Base-by-base conservation (phyloP, 163 green algal species). In the Scenedesmus sp. region DNA sequence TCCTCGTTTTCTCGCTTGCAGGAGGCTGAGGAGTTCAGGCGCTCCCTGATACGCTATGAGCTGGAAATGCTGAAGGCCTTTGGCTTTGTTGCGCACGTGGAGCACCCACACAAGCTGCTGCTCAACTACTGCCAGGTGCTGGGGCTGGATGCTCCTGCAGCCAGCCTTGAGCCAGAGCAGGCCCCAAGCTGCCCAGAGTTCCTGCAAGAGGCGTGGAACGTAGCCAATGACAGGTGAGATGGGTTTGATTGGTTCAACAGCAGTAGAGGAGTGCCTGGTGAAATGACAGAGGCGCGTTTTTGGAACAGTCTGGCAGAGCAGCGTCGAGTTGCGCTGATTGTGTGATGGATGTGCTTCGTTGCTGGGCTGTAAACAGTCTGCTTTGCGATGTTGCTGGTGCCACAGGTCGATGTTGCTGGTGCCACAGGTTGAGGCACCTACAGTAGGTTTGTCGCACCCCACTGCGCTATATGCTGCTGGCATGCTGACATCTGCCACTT, bases 51-150 rank as follows among this genome's bases (percentile, higher is more conserved):
- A 10, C 93, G 87, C 13, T 96, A 96, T 76, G 95, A 96, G 91
- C 91, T 92, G 13, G 93, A 95, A 59, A 88, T 96, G 77, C 93
- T 99, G 46, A 96, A 97, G 59, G 95, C 96, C 4, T 98, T 99
- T 93, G 98, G 98, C 18, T 99, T 99, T 93, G 97, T 99, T 26
- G 94, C 97, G 64, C 97, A 99, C 92, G 96, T 98, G 60, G 97
- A 99, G 87, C 98, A 99, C 92, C 98, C 98, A 1, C 98, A 99
- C 96, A 99, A 99, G 92, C 97, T 98, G 66, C 94, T 99, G 64
- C 95, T 99, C 82, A 98, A 96, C 93, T 98, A 98, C 90, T 86
- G 92, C 26, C 88, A 94, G 73, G 84, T 97, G 54, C 81, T 96
- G 59, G 60, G 93, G 23, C 91, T 97, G 16, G 93, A 92, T 55